Conservation (phyloP, 805 yeast genomes). For the Saturnispora mendoncae region DNA sequence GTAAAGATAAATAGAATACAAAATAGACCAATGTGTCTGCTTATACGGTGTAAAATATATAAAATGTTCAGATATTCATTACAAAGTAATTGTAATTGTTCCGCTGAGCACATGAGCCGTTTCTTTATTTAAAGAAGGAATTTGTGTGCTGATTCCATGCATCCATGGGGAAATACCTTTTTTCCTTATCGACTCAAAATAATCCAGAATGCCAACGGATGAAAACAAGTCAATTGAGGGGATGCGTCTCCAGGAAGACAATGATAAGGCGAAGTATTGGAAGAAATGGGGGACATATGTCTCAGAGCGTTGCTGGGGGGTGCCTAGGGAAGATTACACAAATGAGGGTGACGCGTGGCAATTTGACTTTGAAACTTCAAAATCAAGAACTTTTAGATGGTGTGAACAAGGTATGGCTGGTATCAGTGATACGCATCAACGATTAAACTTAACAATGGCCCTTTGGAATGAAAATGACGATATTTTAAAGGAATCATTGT, state of each 20-base stretch:
- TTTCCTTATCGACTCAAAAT: not conserved
- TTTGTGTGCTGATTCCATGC: too few species aligned
- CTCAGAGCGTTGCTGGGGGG: constrained; percentile 82
- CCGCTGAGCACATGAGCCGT: not conserved
- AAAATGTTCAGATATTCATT: too few species aligned
- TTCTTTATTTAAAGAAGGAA: too few species aligned
- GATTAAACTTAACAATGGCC: constrained; percentile 69
- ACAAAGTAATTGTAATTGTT: too few species aligned
- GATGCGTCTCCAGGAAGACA: constrained; percentile 34
- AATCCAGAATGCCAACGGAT: constrained; percentile 16
- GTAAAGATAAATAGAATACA: constrained; percentile 3
- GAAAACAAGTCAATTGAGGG: constrained; percentile 27
- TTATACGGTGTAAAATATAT: not conserved
- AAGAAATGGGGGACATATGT: constrained; percentile 88
- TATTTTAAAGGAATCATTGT: constrained; percentile 74
- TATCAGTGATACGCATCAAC: constrained; percentile 73
- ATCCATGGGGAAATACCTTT: too few species aligned
- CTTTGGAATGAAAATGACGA: constrained; percentile 88
- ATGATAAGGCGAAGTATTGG: constrained; percentile 48
- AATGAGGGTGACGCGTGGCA: constrained; percentile 86
- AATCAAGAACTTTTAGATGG: constrained; percentile 81
- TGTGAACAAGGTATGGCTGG: constrained; percentile 96
- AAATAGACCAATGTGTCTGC: constrained; percentile 1
- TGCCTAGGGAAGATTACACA: constrained; percentile 84
- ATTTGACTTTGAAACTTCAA: constrained; percentile 79